Evolutionary conservation across 441 rosid species (phyloP), one percentile per base, ranked within the genome.

Genomic region (Pelargonium cotyledonis): DNA sequence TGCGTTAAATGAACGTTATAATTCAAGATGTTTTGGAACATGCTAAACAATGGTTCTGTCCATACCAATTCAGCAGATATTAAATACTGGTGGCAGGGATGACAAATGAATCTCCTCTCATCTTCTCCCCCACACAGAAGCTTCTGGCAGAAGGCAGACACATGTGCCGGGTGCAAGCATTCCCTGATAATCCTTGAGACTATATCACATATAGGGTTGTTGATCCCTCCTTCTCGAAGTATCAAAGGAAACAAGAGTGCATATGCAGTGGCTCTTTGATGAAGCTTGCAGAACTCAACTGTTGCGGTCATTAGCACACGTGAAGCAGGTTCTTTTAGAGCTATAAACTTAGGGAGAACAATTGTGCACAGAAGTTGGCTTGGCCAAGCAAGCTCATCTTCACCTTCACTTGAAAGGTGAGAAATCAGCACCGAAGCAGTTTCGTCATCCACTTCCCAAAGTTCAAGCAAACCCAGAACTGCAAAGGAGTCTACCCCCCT

Each of bases 361-460:
- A 82, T 62, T 0, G 91, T 80, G 71, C 87, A 84, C 38, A 92
- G 88, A 69, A 83, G 76, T 72, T 84, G 89, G 78, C 90, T 81
- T 40, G 90, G 84, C 95, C 92, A 89, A 69, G 75, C 75, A 66
- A 84, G 78, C 77, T 78, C 85, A 0, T 82, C 85, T 43, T 81
- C 84, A 67, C 16, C 72, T 70, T 68, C 84, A 63, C 44, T 79
- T 15, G 75, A 72, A 69, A 89, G 78, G 80, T 84, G 77, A 47
- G 86, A 82, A 63, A 88, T 70, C 11, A 90, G 74, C 70, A 87
- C 72, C 0, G 91, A 83, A 76, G 89, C 80, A 68, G 77, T 79
- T 71, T 92, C 95, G 26, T 89, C 95, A 64, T 82, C 93, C 8
- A 77, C 85, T 79, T 80, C 83, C 95, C 96, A 89, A 70, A 87